Evolutionary conservation across 164 flowering plant genomes (phyloP), one percentile per base, ranked within the genome.

Genomic region (Annona cherimola): DNA sequence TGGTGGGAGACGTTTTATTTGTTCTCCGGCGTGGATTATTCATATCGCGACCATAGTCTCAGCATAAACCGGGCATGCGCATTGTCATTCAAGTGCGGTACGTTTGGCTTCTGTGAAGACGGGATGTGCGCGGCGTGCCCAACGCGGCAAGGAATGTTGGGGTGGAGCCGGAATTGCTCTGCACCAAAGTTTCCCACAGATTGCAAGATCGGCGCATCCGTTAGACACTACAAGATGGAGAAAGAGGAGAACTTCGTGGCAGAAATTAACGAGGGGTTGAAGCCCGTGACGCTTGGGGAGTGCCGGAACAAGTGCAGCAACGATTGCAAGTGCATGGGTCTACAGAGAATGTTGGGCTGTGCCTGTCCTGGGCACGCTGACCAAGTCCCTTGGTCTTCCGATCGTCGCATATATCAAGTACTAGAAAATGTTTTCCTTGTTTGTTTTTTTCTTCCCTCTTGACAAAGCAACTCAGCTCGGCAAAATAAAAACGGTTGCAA

Each of bases 301-400:
- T 81, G 86, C 40, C 69, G 76, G 16, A 57, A 66, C 0, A 81
- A 44, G 43, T 83, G 86, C 61, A 62, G 9, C 20, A 71, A 65
- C 44, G 83, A 83, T 54, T 81, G 86, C 74, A 81, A 81, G 74
- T 83, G 86, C 61, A 18, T 77, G 45, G 86, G 86, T n/a, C 14
- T 62, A 45, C 5, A 75, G 72, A 0, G 73, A 41, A 73, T 83
- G 85, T 61, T 73, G 71, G 83, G 45, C 69, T 14, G 79, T 57
- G 16, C 75, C 72, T 7, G 66, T 66, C 16, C 77, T 78, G 0
- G 73, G 39, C 16, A 83, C 83, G 9, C 67, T 83, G n/a, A 76
- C 11, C 6, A 80, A 75, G 76, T 41, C 3, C 54, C 26, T 1
- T 61, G 72, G 14, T 41, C 78, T 5, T 61, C 79, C 20, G 57